Percentiles rank a stretch among this genome's conserved stretches.
Evolutionary conservation across 352 stramenopile genomes (phyloP).

Genomic region (Pythium brachiatum): DNA sequence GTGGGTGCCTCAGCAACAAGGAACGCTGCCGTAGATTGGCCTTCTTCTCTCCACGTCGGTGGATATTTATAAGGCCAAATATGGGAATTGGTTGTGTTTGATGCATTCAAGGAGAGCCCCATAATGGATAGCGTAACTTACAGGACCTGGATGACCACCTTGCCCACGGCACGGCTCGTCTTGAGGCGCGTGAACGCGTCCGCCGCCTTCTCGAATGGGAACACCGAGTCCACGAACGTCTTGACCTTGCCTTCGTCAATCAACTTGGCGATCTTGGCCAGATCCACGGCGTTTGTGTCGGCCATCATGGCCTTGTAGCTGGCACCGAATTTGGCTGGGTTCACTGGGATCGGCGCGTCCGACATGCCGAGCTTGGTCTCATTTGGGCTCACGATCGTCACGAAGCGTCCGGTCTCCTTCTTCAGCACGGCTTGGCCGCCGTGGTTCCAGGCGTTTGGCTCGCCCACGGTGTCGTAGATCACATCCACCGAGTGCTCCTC

Average conservation of each 20-base stretch:
- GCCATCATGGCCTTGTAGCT: conserved; percentile 16
- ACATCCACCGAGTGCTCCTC: conserved; percentile 16
- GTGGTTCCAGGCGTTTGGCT: conserved; percentile 32
- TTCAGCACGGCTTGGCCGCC: conserved; percentile 30
- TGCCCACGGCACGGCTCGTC: conserved; percentile 39
- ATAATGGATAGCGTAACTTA: too few species aligned
- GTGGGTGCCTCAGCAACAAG: neutral
- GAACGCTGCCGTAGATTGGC: too few species aligned
- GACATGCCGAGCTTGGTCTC: conserved; percentile 54
- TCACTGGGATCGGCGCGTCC: conserved; percentile 24
- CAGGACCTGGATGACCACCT: conserved; percentile 21
- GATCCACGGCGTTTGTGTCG: conserved; percentile 21
- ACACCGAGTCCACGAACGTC: conserved; percentile 35
- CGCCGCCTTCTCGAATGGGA: conserved; percentile 38
- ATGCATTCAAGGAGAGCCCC: too few species aligned
- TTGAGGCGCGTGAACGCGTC: conserved; percentile 52
- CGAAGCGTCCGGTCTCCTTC: conserved; percentile 39
- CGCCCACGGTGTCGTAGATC: conserved; percentile 22
- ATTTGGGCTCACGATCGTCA: conserved; percentile 32
- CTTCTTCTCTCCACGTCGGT: neutral
- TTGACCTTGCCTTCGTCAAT: conserved; percentile 38
- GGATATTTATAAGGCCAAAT: too few species aligned
- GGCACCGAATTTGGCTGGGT: conserved; percentile 49
- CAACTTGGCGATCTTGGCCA: conserved; percentile 38
- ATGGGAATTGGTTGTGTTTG: too few species aligned